These are phyloP conservation scores for Cercophora newfieldiana DNA, from an alignment of 495 filamentous ascomycete genomes.

Conservation along the genomic window DNA sequence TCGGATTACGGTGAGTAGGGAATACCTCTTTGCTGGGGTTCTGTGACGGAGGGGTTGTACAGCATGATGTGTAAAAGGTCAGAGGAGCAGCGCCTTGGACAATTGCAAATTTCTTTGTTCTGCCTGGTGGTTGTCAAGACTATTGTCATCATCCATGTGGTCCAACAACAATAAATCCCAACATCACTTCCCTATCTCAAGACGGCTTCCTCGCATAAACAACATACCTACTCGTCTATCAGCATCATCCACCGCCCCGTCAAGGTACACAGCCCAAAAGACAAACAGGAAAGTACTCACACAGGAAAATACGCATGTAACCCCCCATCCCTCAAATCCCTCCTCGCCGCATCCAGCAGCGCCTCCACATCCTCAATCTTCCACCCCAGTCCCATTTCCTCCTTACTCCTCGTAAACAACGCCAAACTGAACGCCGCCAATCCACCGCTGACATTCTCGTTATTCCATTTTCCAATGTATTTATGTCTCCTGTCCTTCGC, in stretches of 20 bases:
- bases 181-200: no score
- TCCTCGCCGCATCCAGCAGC: background rate
- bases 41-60: no score
- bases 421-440: background rate
- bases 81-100: no score
- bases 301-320: constrained; percentile 12
- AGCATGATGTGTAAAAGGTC: no score
- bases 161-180: no score
- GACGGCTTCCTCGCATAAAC: constrained; percentile 12
- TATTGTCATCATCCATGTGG: no score
- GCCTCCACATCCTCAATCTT: constrained; percentile 10
- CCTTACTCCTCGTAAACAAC: constrained; percentile 3
- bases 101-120: no score
- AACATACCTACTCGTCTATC: background rate
- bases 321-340: constrained; percentile 3
- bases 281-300: constrained; percentile 2
- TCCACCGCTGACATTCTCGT: background rate
- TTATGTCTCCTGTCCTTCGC: background rate
- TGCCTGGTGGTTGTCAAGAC: no score
- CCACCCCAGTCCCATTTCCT: constrained; percentile 1
- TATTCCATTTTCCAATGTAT: constrained; percentile 4
- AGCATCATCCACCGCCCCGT: background rate
- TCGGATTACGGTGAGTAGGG: background rate
- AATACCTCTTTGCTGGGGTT: no score
- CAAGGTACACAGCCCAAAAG: background rate